Evolutionary conservation across 2,329 filamentous ascomycete genomes (phyloP), one percentile per base, ranked within the genome.

Genomic region (Ophiostoma ulmi): DNA sequence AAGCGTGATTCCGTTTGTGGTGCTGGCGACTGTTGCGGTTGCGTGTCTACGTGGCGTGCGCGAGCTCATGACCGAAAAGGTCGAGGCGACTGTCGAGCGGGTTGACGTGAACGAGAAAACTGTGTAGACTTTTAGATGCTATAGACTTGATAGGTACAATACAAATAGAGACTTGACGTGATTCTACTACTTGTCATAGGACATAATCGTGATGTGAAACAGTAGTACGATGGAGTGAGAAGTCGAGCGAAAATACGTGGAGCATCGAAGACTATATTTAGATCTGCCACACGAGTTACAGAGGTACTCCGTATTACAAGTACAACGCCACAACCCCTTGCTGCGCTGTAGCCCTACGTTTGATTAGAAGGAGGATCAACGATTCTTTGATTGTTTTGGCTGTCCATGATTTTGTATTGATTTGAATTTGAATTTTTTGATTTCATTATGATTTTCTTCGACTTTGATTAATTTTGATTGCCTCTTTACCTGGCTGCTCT

Each of bases 41-140:
- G 77, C 76, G 14, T 79, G 80, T 70, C 74, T 85, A 75, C 81
- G 81, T 68, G 82, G 82, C 0, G 83, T 86, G 0, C 81, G 80
- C 72, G 82, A 85, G 66, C 75, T 85, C 65, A 85, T 85, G 83
- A 85, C 83, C 20, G 83, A 85, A 73, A 81, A 83, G 76, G 81
- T 86, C 4, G 84, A 86, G 75, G 83, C 83, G 35, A 84, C 82
- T 1, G 82, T 85, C 8, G 83, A 86, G 75, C 79, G 75, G 44
- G 74, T 78, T 5, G 58, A 35, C 52, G 52, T 26, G 10, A 13
- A 1, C 4, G 52, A 58, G 52, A 58, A 58, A 22, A 26, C n/a
- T 58, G 52, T 58, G n/a, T 26, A 58, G 7, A 55, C 20, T 55
- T 48, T n/a, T n/a, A 48, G 44, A 58, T 22, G 26, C 14, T 13